Evolutionary conservation across 176 grass and related monocot species (phyloP).

Genomic region (Aegilops longissima): DNA sequence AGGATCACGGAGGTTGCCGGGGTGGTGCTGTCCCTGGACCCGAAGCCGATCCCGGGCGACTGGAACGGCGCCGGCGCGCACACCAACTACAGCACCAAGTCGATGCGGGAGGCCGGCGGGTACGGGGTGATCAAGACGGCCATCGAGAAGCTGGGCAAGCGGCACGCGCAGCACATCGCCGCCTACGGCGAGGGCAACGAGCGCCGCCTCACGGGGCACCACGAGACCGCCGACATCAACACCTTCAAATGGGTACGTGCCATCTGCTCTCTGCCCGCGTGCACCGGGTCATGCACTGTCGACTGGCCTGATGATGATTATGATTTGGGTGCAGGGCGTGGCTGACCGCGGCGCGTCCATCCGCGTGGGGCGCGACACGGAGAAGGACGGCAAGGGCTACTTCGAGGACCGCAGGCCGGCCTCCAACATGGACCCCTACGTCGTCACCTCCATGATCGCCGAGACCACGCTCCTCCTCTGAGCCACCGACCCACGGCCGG

Average conservation of each 20-base stretch:
- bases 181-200: conserved; percentile 94
- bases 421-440: conserved; percentile 69
- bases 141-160: conserved; percentile 63
- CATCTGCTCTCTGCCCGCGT: too few relatives aligned
- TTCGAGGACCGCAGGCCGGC: conserved; percentile 68
- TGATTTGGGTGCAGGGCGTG: conserved; percentile 30
- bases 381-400: conserved; percentile 79
- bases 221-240: conserved; percentile 96
- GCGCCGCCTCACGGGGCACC: conserved; percentile 81
- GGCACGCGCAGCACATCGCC: conserved; percentile 82
- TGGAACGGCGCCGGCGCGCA: conserved; percentile 95
- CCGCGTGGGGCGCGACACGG: conserved; percentile 74
- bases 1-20: conserved; percentile 90
- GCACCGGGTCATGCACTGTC: too few relatives aligned
- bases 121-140: conserved; percentile 88
- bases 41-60: conserved; percentile 90
- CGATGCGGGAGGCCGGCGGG: conserved; percentile 71
- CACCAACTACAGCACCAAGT: conserved; percentile 95
- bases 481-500: not conserved
- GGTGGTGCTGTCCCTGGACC: conserved; percentile 84
- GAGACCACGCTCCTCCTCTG: conserved; percentile 46
- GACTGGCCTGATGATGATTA: too few relatives aligned
- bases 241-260: conserved; percentile 65
- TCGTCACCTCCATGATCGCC: conserved; percentile 61
- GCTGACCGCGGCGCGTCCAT: conserved; percentile 84